Conservation (phyloP, 768 basidiomycete species). For the Boletus tomentosulus region DNA sequence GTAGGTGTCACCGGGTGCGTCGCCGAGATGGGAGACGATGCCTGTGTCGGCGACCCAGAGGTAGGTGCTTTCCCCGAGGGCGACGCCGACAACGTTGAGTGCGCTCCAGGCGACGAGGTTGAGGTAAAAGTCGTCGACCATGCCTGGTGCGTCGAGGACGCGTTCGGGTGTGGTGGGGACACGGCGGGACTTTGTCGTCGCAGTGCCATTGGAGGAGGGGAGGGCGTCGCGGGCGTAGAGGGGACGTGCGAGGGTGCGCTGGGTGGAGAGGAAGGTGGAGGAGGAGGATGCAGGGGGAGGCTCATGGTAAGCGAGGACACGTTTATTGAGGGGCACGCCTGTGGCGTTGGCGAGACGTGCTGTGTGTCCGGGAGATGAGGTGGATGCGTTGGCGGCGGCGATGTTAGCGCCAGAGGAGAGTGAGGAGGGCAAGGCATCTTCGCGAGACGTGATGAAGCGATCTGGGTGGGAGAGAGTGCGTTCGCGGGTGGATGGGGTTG, state of each 20-base stretch:
- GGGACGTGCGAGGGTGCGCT: constrained; percentile 73
- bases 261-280: constrained; percentile 69
- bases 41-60: constrained; percentile 94
- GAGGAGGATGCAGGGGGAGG: constrained; percentile 76
- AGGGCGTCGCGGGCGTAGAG: constrained; percentile 67
- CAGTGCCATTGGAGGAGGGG: constrained; percentile 57
- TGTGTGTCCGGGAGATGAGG: constrained; percentile 71
- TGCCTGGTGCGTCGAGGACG: constrained; percentile 93
- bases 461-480: constrained; percentile 44
- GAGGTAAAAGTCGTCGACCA: constrained; percentile 95
- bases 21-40: constrained; percentile 69
- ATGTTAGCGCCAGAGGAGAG: constrained; percentile 57
- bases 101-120: constrained; percentile 90
- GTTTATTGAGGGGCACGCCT: constrained; percentile 71
- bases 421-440: constrained; percentile 56
- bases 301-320: constrained; percentile 87
- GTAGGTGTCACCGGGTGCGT: constrained; percentile 71
- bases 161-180: constrained; percentile 86
- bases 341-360: constrained; percentile 73
- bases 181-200: constrained; percentile 69
- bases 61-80: constrained; percentile 81
- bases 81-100: constrained; percentile 85
- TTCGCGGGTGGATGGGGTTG: constrained; percentile 56
- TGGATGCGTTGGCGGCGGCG: constrained; percentile 30
- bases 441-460: constrained; percentile 66